Base-by-base conservation (phyloP, 177 flowering plant species). In the Viscum album region DNA sequence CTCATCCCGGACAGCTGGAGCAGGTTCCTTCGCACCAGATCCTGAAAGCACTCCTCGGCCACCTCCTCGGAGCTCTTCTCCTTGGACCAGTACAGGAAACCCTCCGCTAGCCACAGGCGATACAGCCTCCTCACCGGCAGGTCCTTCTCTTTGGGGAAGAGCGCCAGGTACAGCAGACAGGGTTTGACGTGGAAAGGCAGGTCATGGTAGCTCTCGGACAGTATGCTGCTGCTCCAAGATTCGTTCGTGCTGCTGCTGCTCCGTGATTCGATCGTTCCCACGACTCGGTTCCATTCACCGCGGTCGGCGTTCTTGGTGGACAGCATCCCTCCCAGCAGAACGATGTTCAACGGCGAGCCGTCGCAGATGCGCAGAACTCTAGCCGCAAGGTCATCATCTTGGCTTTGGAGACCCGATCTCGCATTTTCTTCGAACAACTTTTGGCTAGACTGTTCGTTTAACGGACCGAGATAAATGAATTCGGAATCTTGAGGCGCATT, bases 91-190 rank as follows among this genome's bases (percentile, higher is more conserved):
- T 66, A 54, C 31, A 72, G 52, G 50, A 75, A 75, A 28, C 78
- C 78, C 65, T 75, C 78, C 13, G 78, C 74, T 11, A 71, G 68
- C 78, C 74, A 75, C 30, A 75, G 36, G 35, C 78, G 65, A 0
- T 34, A 35, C 68, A 75, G 50, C 66, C 75, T n/a, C 45, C 78
- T 68, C 1, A 68, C 70, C 19, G 75, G 68, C n/a, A 75, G 45
- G 24, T 75, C 75, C 21, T 17, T 29, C 26, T 72, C 78, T 59
- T 68, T 41, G 3, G 75, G 78, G 64, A 75, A 75, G 26, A 72
- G 72, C 28, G 47, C 39, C 47, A 75, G 21, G 29, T 75, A 75
- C 19, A 75, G 71, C 24, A 75, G 34, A 47, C 78, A 52, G 11
- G 30, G 62, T 33, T 58, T 58, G 31, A 33, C 28, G 62, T 58